A percentile compares a stretch with the other conserved stretches of the same genome.
phyloP scores from a whole-genome alignment of 495 filamentous ascomycete genomes.

The Tirmania nivea region DNA sequence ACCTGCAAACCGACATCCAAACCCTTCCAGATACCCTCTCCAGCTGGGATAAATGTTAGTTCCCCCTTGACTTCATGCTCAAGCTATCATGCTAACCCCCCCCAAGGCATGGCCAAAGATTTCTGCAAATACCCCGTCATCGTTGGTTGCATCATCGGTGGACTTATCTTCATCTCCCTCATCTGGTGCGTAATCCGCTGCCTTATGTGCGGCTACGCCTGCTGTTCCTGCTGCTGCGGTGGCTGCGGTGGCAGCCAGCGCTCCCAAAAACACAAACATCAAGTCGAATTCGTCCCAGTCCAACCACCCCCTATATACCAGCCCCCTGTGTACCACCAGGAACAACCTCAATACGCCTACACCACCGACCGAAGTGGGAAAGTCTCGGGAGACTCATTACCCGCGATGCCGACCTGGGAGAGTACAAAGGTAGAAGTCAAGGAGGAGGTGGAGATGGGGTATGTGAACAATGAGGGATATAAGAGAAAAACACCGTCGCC shows the following conservation, averaged over 20 bases:
- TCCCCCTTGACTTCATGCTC: background rate
- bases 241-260: slow-evolving; percentile 9
- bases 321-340: slow-evolving; percentile 3
- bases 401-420: slow-evolving; percentile 12
- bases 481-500: background rate
- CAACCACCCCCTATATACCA: slow-evolving; percentile 4
- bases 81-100: background rate
- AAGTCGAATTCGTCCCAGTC: background rate
- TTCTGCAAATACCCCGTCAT: slow-evolving; percentile 16
- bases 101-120: slow-evolving; percentile 8
- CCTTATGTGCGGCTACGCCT: slow-evolving; percentile 12
- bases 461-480: background rate
- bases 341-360: slow-evolving; percentile 14
- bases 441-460: slow-evolving; percentile 10
- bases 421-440: slow-evolving; percentile 7
- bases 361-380: slow-evolving; percentile 2
- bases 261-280: slow-evolving; percentile 1
- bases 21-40: slow-evolving; percentile 6
- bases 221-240: slow-evolving; percentile 16
- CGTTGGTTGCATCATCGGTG: slow-evolving; percentile 12
- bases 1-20: slow-evolving; percentile 17
- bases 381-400: slow-evolving; percentile 9
- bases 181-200: slow-evolving; percentile 15
- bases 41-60: slow-evolving; percentile 12
- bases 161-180: slow-evolving; percentile 8